phyloP scores from a whole-genome alignment of 768 basidiomycete genomes.

The Russula olivacea region DNA sequence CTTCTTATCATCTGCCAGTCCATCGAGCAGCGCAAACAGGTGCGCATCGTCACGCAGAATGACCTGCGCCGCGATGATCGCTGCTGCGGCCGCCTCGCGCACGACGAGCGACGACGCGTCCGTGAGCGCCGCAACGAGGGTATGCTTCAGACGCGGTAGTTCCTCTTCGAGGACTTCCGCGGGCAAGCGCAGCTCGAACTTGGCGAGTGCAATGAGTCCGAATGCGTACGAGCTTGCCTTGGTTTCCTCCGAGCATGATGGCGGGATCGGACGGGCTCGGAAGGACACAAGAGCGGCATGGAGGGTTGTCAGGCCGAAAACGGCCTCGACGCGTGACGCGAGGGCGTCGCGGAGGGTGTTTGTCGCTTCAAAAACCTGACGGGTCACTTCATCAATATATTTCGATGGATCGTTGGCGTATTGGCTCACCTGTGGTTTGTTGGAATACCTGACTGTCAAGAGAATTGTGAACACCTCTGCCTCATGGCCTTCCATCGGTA shows the following conservation, averaged over 20 bases:
- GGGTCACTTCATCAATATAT: constrained; percentile 7
- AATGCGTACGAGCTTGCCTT: constrained; percentile 72
- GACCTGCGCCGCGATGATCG: constrained; percentile 79
- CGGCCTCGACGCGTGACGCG: constrained; percentile 66
- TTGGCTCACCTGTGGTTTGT: constrained; percentile 56
- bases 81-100: constrained; percentile 75
- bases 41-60: constrained; percentile 79
- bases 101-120: constrained; percentile 68
- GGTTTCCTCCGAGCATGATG: constrained; percentile 41
- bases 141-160: constrained; percentile 65
- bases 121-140: constrained; percentile 69
- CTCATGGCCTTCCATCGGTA: constrained; percentile 74
- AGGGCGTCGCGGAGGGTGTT: constrained; percentile 74
- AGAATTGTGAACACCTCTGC: constrained; percentile 67
- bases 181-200: constrained; percentile 75
- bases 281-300: constrained; percentile 68
- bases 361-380: constrained; percentile 76
- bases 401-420: not conserved
- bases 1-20: constrained; percentile 85
- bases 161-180: constrained; percentile 84
- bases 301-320: constrained; percentile 80
- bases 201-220: constrained; percentile 76
- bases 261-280: constrained; percentile 44
- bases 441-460: constrained; percentile 67
- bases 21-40: constrained; percentile 73